Evolutionary conservation across 2,329 filamentous ascomycete species (phyloP).

Genomic region (Plectosphaerella cucumerina): DNA sequence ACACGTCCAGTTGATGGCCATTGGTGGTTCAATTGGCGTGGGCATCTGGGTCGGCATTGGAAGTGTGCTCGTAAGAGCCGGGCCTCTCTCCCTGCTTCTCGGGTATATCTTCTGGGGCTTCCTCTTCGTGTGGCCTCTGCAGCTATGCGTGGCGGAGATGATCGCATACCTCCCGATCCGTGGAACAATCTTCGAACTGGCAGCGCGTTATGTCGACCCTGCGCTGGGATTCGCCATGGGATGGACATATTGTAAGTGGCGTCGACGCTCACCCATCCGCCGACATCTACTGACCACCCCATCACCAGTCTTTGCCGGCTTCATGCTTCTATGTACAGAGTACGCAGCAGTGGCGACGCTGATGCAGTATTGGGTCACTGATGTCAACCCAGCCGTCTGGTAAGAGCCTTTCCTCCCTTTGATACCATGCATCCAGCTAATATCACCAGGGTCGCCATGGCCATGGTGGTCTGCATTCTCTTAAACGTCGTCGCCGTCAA

Average conservation of each 20-base stretch:
- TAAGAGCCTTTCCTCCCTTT: background rate
- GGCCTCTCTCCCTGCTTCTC: conserved; percentile 38
- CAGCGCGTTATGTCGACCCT: conserved; percentile 50
- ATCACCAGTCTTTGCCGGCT: conserved; percentile 31
- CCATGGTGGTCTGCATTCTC: conserved; percentile 38
- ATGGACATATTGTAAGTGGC: conserved; percentile 29
- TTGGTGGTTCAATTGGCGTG: conserved; percentile 41
- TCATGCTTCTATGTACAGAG: conserved; percentile 41
- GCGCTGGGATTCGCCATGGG: conserved; percentile 53
- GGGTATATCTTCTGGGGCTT: conserved; percentile 40
- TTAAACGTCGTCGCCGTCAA: conserved; percentile 44
- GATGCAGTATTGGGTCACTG: conserved; percentile 34
- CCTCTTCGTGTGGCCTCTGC: conserved; percentile 37
- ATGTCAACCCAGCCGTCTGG: background rate
- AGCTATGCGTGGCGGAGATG: conserved; percentile 52
- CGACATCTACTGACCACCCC: conserved; percentile 25
- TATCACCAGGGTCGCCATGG: conserved; percentile 47
- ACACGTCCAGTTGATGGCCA: conserved; percentile 46
- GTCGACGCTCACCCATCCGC: too few relatives aligned
- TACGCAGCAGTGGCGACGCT: conserved; percentile 39
- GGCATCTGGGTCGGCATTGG: conserved; percentile 42
- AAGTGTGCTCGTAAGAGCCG: conserved; percentile 34
- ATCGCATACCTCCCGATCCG: conserved; percentile 50
- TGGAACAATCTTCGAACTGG: conserved; percentile 51
- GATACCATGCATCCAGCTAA: conserved; percentile 17